A percentile compares a stretch with the other conserved stretches of the same genome.
Evolutionary conservation across 2,329 filamentous ascomycete species (phyloP).

Genomic region (Thielaviopsis euricoi): DNA sequence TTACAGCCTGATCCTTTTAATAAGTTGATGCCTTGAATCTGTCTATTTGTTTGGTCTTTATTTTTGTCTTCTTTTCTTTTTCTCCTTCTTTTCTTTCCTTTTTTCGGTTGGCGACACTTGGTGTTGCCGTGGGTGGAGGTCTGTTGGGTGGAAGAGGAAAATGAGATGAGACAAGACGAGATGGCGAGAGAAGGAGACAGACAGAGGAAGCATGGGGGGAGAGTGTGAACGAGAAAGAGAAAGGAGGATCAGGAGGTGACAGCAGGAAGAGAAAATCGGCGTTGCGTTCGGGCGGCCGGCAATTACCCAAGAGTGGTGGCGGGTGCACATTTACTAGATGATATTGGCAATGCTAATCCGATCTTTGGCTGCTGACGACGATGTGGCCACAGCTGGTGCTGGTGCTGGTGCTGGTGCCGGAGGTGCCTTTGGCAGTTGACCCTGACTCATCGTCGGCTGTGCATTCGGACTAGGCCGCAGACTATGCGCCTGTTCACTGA

Average conservation of each 20-base stretch:
- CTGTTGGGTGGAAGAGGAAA: neutral
- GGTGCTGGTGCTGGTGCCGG: neutral
- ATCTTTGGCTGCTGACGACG: conserved; percentile 16
- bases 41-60: neutral
- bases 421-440: neutral
- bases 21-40: neutral
- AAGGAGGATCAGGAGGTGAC: neutral
- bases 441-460: neutral
- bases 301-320: no score
- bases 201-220: no score
- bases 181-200: no score
- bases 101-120: neutral
- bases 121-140: neutral
- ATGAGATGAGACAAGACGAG: neutral
- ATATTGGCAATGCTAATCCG: conserved; percentile 29
- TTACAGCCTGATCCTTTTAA: neutral
- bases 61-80: neutral
- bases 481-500: neutral
- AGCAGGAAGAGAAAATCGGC: neutral
- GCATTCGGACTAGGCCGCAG: neutral
- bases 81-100: neutral
- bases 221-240: neutral
- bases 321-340: conserved; percentile 20
- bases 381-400: no score
- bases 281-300: neutral